phyloP scores from a whole-genome alignment of 1,139 yeast species.

The Cylindricascospora bacillispora region DNA sequence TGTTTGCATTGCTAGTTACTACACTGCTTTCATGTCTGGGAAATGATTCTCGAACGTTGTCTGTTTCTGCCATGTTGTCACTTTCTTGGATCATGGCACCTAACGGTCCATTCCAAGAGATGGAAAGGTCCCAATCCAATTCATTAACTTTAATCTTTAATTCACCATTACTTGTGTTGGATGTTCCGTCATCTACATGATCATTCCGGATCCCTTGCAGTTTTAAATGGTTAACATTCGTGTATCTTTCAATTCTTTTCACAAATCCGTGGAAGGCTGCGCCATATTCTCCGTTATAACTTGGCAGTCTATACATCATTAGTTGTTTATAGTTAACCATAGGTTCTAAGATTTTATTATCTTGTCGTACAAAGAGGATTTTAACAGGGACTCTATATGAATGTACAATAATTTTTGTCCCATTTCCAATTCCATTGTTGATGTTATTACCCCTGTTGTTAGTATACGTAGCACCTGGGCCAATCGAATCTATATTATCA shows the following conservation, averaged over 20 bases:
- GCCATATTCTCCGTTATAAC: constrained; percentile 20
- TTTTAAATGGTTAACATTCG: constrained; percentile 17
- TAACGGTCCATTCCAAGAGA: constrained; percentile 25
- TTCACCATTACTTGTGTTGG: constrained; percentile 8
- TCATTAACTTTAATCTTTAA: constrained; percentile 21
- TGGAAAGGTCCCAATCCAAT: constrained; percentile 23
- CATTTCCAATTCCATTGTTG: constrained; percentile 2
- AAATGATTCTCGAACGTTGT: not conserved
- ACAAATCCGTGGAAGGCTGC: constrained; percentile 20
- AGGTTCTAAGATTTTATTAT: constrained; percentile 22
- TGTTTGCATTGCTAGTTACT: too few relatives aligned
- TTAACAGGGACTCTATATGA: constrained; percentile 23
- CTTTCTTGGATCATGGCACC: constrained; percentile 9
- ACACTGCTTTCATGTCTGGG: constrained; percentile 1
- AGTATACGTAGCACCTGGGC: constrained; percentile 1
- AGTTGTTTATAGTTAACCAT: constrained; percentile 16
- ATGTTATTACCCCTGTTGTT: constrained; percentile 3
- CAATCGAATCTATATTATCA: constrained; percentile 2
- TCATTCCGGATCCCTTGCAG: constrained; percentile 11
- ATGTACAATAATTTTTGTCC: constrained; percentile 18
- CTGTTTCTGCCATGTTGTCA: constrained; percentile 1
- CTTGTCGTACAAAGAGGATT: constrained; percentile 20
- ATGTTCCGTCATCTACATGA: constrained; percentile 1
- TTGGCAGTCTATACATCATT: constrained; percentile 20
- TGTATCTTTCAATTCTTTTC: constrained; percentile 22